Evolutionary conservation across 2,329 filamentous ascomycete species (phyloP).

Genomic region (Ophiostoma australiae): DNA sequence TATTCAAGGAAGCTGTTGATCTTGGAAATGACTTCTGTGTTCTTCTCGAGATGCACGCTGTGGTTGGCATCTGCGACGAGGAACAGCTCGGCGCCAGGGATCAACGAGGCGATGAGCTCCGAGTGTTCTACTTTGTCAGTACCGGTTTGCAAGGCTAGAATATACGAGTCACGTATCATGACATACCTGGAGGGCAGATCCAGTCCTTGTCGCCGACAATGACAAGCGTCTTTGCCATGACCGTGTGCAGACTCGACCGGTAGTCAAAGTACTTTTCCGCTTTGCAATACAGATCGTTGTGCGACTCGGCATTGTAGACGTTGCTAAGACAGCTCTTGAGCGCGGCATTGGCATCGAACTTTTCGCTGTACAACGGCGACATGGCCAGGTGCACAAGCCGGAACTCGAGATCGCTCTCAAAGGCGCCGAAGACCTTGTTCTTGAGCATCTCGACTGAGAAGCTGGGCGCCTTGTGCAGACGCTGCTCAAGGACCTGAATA

Average conservation of each 20-base stretch:
- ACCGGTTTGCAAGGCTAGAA: background rate
- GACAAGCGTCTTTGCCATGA: slow-evolving; percentile 37
- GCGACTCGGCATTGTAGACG: slow-evolving; percentile 36
- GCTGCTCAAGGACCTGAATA: slow-evolving; percentile 32
- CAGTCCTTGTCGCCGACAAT: slow-evolving; percentile 39
- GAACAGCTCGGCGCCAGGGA: slow-evolving; percentile 32
- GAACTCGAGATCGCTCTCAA: slow-evolving; percentile 38
- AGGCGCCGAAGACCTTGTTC: slow-evolving; percentile 38
- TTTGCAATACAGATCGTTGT: slow-evolving; percentile 37
- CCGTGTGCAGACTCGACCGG: slow-evolving; percentile 30
- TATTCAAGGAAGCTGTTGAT: slow-evolving; percentile 25
- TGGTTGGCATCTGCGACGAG: slow-evolving; percentile 35
- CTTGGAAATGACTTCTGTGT: slow-evolving; percentile 31
- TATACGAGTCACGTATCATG: no score
- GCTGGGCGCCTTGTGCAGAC: slow-evolving; percentile 35
- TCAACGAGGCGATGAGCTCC: slow-evolving; percentile 31
- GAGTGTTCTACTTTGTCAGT: slow-evolving; percentile 32
- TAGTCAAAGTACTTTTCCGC: slow-evolving; percentile 40
- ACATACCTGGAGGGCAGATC: slow-evolving; percentile 38
- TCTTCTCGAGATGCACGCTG: slow-evolving; percentile 37
- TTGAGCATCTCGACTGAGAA: slow-evolving; percentile 37
- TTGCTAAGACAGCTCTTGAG: slow-evolving; percentile 32
- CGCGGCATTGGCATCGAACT: slow-evolving; percentile 35
- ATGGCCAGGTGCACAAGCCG: slow-evolving; percentile 37
- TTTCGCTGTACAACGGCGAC: slow-evolving; percentile 37